Base-by-base conservation (phyloP, 73 alveolate genomes). In the Tetrahymena malaccensis region DNA sequence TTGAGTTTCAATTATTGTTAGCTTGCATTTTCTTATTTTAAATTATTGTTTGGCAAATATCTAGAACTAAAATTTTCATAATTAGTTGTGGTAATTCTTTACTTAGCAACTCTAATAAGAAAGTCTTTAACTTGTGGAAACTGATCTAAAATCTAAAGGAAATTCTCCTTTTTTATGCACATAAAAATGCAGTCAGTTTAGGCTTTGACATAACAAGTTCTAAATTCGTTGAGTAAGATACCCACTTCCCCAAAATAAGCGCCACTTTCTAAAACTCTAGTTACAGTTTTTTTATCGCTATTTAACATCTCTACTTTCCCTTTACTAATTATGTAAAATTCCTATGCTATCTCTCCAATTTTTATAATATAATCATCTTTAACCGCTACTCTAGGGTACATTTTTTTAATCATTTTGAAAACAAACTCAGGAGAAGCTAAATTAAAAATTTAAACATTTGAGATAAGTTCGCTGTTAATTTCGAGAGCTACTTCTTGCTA, bases 221-320 rank as follows among this genome's bases (percentile, higher is more conserved):
- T 94, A 19, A 35, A 93, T 21, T 84, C 40, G 1, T 97, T 97
- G 19, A 97, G 43, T 35, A 97, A 84, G 34, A 97, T 94, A 4
- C 98, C 98, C 4, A 97, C 94, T 50, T 97, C 98, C 34, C 98
- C 98, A 93, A 97, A 97, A 94, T 96, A 97, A 34, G 95, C 43
- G 3, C 98, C 98, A 89, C 94, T 96, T 35, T 94, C 93, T 95
- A 96, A 40, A 43, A 85, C 56, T 25, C 97, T 96, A 37, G 94
- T 97, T 34, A 94, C 85, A 10, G 97, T 96, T 43, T 95, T 55
- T 40, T 96, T 97, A 94, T 97, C 97, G 22, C 97, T 94, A 1
- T 96, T 93, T 5, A 96, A 40, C 22, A 97, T 93, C 35, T 94
- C 89, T 4, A 96, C 97, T 19, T 35, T 43, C 25, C 98, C 98